phyloP scores from a whole-genome alignment of 768 basidiomycete genomes.

The Tulasnella sp. region DNA sequence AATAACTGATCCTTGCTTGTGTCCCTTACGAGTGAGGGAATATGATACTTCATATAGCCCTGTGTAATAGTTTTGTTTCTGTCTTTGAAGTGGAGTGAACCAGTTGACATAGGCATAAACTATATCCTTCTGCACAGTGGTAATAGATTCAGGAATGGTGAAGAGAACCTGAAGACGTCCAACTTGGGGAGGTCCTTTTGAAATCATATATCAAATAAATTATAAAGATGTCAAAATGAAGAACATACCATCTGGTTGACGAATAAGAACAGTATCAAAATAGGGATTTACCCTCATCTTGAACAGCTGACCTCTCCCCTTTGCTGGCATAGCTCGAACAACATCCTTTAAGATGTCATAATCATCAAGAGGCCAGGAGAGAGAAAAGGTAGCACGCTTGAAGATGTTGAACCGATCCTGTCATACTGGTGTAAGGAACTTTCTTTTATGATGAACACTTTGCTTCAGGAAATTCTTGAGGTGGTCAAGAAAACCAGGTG shows the following conservation, averaged over 20 bases:
- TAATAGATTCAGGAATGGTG: slow-evolving; percentile 17
- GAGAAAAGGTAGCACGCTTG: not conserved
- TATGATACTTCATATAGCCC: not conserved
- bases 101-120: slow-evolving; percentile 24
- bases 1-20: not conserved
- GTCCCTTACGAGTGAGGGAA: too few relatives aligned
- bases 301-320: not conserved
- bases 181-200: not conserved
- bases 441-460: not conserved
- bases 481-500: not conserved
- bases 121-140: slow-evolving; percentile 11
- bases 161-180: slow-evolving; percentile 17
- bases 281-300: not conserved
- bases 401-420: slow-evolving; percentile 3
- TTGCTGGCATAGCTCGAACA: not conserved
- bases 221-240: not conserved
- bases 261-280: slow-evolving; percentile 18
- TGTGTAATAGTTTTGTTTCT: not conserved
- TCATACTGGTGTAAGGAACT: not conserved
- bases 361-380: not conserved
- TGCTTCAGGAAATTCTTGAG: not conserved
- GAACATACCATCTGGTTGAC: not conserved
- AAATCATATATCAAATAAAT: not conserved
- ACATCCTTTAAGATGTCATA: not conserved
- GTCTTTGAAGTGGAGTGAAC: slow-evolving; percentile 19